These are phyloP conservation scores for Begonia masoniana DNA, from an alignment of 306 rosid species.

Conservation along the genomic window DNA sequence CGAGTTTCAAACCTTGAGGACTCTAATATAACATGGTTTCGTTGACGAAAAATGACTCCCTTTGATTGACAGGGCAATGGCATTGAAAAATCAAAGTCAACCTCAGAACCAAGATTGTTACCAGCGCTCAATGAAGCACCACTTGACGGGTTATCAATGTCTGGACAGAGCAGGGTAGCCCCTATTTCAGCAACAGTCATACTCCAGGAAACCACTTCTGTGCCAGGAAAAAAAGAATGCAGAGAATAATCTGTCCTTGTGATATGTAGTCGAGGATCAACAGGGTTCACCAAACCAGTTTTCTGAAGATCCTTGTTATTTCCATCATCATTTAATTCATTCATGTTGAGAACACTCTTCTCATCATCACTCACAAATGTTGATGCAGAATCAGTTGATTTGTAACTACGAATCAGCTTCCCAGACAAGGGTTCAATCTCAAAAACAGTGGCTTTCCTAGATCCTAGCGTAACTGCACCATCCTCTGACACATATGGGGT, in stretches of 20 bases:
- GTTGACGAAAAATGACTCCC: constrained; percentile 27
- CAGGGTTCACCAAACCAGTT: constrained; percentile 14
- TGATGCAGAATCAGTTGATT: constrained; percentile 20
- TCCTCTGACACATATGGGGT: constrained; percentile 52
- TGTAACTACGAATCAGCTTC: constrained; percentile 24
- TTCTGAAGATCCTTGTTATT: constrained; percentile 22
- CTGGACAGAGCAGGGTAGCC: constrained; percentile 48
- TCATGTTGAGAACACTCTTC: constrained; percentile 5
- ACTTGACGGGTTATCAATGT: constrained; percentile 18
- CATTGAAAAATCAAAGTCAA: constrained; percentile 32
- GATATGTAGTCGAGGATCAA: constrained; percentile 32
- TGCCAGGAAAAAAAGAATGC: constrained; percentile 27
- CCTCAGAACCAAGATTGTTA: constrained; percentile 20
- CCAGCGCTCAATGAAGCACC: constrained; percentile 18
- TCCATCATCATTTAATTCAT: not conserved
- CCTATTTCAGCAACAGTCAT: constrained; percentile 47
- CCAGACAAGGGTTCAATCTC: constrained; percentile 62
- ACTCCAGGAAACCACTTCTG: constrained; percentile 49
- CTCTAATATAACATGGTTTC: constrained; percentile 24
- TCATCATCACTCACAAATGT: constrained; percentile 15
- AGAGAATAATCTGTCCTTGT: constrained; percentile 58
- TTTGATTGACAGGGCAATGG: constrained; percentile 57
- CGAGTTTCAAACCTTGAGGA: constrained; percentile 17
- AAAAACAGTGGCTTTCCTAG: constrained; percentile 40
- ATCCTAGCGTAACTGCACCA: constrained; percentile 64